A percentile compares a stretch with the other conserved stretches of the same genome.
Conservation (phyloP, 2,329 filamentous ascomycete species). For the Fusarium pseudocircinatum region DNA sequence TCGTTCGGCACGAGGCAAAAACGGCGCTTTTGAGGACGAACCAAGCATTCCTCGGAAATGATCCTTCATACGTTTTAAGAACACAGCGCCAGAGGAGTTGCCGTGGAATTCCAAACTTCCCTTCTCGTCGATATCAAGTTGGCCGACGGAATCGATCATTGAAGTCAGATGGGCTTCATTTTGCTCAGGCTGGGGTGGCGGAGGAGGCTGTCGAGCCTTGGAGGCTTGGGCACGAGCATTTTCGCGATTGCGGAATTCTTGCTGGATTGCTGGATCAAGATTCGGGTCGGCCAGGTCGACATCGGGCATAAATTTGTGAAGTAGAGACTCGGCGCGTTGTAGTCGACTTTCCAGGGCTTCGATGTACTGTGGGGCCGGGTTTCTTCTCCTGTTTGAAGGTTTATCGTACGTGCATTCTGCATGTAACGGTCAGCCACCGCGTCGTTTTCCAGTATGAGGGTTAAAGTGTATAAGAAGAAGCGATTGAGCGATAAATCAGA, state of each 20-base stretch:
- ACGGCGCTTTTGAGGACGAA: conserved; percentile 67
- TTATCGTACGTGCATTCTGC: conserved; percentile 95
- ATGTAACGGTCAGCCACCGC: conserved; percentile 27
- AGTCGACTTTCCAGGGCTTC: conserved; percentile 86
- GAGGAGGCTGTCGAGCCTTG: conserved; percentile 47
- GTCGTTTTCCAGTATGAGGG: not conserved
- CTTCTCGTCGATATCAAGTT: conserved; percentile 89
- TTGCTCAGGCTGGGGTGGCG: conserved; percentile 50
- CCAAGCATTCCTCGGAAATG: conserved; percentile 83
- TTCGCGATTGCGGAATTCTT: conserved; percentile 70
- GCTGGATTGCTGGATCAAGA: conserved; percentile 79
- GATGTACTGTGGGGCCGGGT: conserved; percentile 91
- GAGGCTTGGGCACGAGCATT: conserved; percentile 59
- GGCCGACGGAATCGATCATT: conserved; percentile 93
- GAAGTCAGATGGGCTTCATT: conserved; percentile 83
- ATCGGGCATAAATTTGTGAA: conserved; percentile 83
- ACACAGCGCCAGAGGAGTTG: conserved; percentile 89
- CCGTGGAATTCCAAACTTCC: conserved; percentile 97
- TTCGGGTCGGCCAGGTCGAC: conserved; percentile 86
- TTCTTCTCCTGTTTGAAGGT: conserved; percentile 88
- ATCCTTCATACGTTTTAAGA: conserved; percentile 85
- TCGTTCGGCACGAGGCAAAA: conserved; percentile 63
- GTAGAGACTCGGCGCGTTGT: conserved; percentile 81
- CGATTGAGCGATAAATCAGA: conserved; percentile 3
- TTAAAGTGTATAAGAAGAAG: not conserved